phyloP scores from a whole-genome alignment of 495 filamentous ascomycete genomes.

The Tuber aestivum region DNA sequence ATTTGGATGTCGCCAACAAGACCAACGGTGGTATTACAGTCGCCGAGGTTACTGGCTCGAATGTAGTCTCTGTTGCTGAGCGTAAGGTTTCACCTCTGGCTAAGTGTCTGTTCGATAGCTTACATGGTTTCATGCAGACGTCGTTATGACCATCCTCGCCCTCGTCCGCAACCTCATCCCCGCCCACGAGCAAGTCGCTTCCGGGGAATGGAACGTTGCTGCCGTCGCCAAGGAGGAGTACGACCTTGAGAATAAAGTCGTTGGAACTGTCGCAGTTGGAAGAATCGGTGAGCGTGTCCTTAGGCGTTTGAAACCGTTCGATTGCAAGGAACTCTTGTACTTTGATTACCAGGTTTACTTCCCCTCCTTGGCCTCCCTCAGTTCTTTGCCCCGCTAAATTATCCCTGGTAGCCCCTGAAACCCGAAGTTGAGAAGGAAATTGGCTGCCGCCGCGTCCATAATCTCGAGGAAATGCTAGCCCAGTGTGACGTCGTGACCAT shows the following conservation, averaged over 20 bases:
- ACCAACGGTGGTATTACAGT: constrained; percentile 98
- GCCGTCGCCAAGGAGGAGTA: constrained; percentile 95
- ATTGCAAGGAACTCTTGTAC: constrained; percentile 99
- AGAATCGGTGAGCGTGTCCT: constrained; percentile 98
- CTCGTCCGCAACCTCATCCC: constrained; percentile 98
- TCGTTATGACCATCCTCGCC: constrained; percentile 95
- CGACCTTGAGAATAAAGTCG: constrained; percentile 94
- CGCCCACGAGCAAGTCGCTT: constrained; percentile 85
- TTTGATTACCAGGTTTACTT: constrained; percentile 80
- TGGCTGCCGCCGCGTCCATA: constrained; percentile 80
- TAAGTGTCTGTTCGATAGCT: not conserved
- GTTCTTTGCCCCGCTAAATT: constrained; percentile 6
- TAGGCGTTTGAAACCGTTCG: constrained; percentile 87
- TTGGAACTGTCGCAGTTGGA: constrained; percentile 94
- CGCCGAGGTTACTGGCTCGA: constrained; percentile 91
- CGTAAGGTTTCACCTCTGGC: constrained; percentile 37
- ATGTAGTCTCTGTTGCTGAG: constrained; percentile 84
- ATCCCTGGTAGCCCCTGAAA: constrained; percentile 53
- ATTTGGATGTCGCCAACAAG: constrained; percentile 93
- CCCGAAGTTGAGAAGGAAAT: constrained; percentile 92
- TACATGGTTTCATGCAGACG: constrained; percentile 52
- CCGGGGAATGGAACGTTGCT: constrained; percentile 91
- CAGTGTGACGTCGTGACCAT: constrained; percentile 99
- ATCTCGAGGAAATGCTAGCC: constrained; percentile 85
- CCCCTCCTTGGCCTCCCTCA: no score